Evolutionary conservation across 208 protist genomes (phyloP), one percentile per base, ranked within the genome.

Genomic region (Leishmania lainsoni): DNA sequence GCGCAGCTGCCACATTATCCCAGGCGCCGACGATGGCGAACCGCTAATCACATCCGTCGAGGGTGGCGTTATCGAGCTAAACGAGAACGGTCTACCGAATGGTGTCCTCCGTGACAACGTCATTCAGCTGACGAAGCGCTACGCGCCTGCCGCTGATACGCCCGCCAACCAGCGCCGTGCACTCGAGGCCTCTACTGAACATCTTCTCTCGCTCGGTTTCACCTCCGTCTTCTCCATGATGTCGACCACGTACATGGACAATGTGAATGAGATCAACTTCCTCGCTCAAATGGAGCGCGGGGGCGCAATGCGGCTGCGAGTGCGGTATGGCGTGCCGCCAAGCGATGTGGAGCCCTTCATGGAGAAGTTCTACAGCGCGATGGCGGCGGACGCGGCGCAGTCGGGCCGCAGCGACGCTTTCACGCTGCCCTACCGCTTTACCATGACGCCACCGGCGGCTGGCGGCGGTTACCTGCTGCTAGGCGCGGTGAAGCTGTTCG

Each of bases 61-160:
- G 42, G 81, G 82, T 16, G 86, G 87, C 35, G 76, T 76, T 32
- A 87, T 91, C 59, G 88, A 91, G 78, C 39, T 72, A 20, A 83
- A 89, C 45, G 85, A 51, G 42, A 58, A 83, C 49, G 90, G 90
- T 16, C 73, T 82, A 73, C 89, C 90, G 26, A 95, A 81, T 59
- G 92, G 90, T 29, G 76, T 94, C 51, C 72, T 95, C n/a, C 84
- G 89, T 66, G 90, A 95, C 72, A 90, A 90, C 56, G 92, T 90
- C 16, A 85, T 93, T 5, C 69, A 76, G 45, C 49, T 82, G 8
- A 76, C 86, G 20, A 69, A 80, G 49, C 42, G 74, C 45, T 88
- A 87, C 81, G 75, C 85, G 6, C 83, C 86, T 29, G 10, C 66
- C 20, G 45, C 66, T n/a, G 86, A 87, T 72, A 82, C 83, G 5